Base-by-base conservation (phyloP, 768 basidiomycete species). In the Chlorophyllum brunneum region DNA sequence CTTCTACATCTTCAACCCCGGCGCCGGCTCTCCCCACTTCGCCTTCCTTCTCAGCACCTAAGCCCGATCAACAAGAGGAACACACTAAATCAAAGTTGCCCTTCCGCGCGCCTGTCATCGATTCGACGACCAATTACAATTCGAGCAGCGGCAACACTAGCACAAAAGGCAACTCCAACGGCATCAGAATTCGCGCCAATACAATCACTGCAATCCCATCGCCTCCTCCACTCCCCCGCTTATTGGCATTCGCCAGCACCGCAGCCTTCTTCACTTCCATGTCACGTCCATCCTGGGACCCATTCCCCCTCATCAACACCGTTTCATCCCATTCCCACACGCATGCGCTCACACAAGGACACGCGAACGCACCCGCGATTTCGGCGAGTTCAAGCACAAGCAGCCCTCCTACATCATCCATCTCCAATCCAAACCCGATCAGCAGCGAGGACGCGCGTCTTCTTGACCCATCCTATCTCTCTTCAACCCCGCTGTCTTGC, bases 381-480 rank as follows among this genome's bases (percentile, higher is more conserved):
- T 37, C 49, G 8, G 5, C 40, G 8, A 41, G 22, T 24, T 22
- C 51, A 16, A 46, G 27, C 26, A 30, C 43, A 30, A 30, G 26
- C 26, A 23, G 29, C 5, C 18, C 4, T 10, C 33, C 44, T n/a
- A 45, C 38, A 20, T 29, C 54, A 24, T 42, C 26, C 20, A 30
- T 39, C 26, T 40, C 56, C n/a, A 42, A 4, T 10, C 15, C 33
- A 27, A 44, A 37, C 26, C 41, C 30, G 15, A 48, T 49, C 31
- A 49, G 41, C 27, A 36, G 29, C 44, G 58, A 59, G 36, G 50
- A 56, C 38, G 50, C 52, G 13, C 55, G 58, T 4, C 55, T 59
- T 27, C 55, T 59, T 16, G 58, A 59, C 30, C 58, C 58, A 26
- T 56, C 58, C n/a, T 59, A 59, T 40, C 54, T 53, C 16, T 51